Base-by-base conservation (phyloP, 1,284 basidiomycete genomes). In the Cutaneotrichosporon dermatis region DNA sequence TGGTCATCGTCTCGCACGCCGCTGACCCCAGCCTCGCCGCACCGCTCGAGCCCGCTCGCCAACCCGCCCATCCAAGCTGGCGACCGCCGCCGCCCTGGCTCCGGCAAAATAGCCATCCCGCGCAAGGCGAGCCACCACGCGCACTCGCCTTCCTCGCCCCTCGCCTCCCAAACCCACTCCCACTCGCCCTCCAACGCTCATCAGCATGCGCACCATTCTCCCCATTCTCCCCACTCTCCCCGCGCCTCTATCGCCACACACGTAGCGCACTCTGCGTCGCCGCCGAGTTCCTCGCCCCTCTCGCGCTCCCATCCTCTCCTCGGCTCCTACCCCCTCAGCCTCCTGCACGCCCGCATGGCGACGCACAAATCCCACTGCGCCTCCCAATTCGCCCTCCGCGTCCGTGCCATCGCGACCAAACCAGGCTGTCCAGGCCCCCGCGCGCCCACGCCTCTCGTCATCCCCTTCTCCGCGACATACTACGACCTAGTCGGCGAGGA, bases 391-490 rank as follows among this genome's bases (percentile, higher is more conserved):
- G 46, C 62, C 4, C 58, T 76, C 2, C 66, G 65, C 36, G 41
- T 76, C 5, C 64, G 51, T 4, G 59, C 60, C 2, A 44, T 64
- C 41, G 58, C 44, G 4, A 55, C 59, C 3, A 65, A 60, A 10
- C 55, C 55, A 1, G 25, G 25, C 25, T 71, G 70, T 55, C 36
- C 15, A 12, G 37, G 16, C 2, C 69, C 69, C 0, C 55, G 70
- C 7, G 71, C 66, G 42, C 75, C 75, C 0, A 11, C 46, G 15
- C 68, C 69, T 15, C 57, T 74, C 10, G 55, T 62, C n/a, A 44
- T 77, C 2, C 70, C 73, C 0, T 75, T 79, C 56, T 60, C 66
- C 6, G 76, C 75, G 37, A 72, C 69, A 15, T 77, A 76, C 61
- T 75, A 77, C 50, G 74, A 76, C 55, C 65, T 77, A 5, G 66